Evolutionary conservation across 2,329 filamentous ascomycete genomes (phyloP).

Genomic region (Penicillium glabrum): DNA sequence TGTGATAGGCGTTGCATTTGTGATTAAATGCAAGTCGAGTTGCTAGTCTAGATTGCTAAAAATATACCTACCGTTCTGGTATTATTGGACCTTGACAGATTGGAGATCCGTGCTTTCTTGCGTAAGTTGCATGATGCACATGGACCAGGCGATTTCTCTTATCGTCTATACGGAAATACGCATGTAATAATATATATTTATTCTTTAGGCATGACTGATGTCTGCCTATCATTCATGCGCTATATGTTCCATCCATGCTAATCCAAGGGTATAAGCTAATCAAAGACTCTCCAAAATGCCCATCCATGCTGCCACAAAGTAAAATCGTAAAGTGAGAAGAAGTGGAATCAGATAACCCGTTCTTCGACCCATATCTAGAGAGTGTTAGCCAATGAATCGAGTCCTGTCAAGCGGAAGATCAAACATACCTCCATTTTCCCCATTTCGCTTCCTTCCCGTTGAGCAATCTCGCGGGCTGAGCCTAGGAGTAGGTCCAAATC

Average conservation of each 20-base stretch:
- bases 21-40: no score
- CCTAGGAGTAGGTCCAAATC: constrained; percentile 86
- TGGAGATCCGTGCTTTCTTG: neutral
- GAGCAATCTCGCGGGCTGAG: constrained; percentile 66
- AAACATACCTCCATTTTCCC: constrained; percentile 89
- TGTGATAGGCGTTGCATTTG: no score
- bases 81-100: neutral
- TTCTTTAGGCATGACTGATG: neutral
- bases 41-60: neutral
- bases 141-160: no score
- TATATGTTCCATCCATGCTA: constrained; percentile 11
- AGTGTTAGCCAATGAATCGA: constrained; percentile 4
- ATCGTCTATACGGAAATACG: neutral
- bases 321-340: neutral
- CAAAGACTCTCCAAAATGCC: neutral
- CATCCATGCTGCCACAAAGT: constrained; percentile 4
- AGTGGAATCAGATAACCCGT: neutral
- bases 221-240: neutral
- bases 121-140: no score
- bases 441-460: constrained; percentile 74
- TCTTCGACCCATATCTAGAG: constrained; percentile 3
- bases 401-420: neutral
- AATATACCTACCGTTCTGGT: neutral
- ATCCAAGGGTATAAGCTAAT: constrained; percentile 18
- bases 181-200: neutral